Evolutionary conservation across 257 asterid species (phyloP).

Genomic region (Dorcoceras hygrometricum): DNA sequence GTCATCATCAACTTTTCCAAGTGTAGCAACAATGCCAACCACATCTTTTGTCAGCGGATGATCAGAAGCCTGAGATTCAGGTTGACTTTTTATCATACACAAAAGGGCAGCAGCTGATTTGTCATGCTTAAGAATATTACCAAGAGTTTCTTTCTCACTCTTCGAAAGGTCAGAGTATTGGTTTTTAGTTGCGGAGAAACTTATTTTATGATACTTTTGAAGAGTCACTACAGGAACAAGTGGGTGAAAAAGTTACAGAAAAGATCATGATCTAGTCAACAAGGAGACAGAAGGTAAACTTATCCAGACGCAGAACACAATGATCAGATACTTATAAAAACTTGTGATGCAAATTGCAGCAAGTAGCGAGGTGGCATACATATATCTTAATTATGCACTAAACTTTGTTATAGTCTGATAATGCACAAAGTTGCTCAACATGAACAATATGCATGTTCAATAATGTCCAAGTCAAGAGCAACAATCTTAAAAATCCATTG

Average conservation of each 20-base stretch:
- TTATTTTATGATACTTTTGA: conserved; percentile 48
- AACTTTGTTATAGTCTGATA: neutral
- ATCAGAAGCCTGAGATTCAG: conserved; percentile 41
- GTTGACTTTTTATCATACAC: conserved; percentile 41
- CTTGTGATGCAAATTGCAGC: conserved; percentile 7
- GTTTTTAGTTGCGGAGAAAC: conserved; percentile 27
- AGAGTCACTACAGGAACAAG: conserved; percentile 47
- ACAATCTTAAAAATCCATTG: neutral
- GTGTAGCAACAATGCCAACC: conserved; percentile 72
- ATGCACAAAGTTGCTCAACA: conserved; percentile 4
- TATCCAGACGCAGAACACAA: conserved; percentile 1
- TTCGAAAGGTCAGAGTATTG: conserved; percentile 26
- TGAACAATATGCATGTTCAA: neutral
- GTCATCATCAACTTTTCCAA: conserved; percentile 62
- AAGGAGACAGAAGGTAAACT: conserved; percentile 9
- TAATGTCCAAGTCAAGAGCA: neutral
- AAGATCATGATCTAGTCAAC: neutral
- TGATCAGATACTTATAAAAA: conserved; percentile 17
- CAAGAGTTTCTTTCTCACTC: conserved; percentile 45
- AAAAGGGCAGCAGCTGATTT: conserved; percentile 67
- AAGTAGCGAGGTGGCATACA: neutral
- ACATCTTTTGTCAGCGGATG: conserved; percentile 49
- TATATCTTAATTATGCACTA: neutral
- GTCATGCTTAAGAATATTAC: conserved; percentile 42
- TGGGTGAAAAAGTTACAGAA: conserved; percentile 10